Percentiles rank a stretch among this genome's conserved stretches.
These are phyloP conservation scores for Nicotiana rustica DNA, from an alignment of 305 asterid genomes.

Conservation along the genomic window DNA sequence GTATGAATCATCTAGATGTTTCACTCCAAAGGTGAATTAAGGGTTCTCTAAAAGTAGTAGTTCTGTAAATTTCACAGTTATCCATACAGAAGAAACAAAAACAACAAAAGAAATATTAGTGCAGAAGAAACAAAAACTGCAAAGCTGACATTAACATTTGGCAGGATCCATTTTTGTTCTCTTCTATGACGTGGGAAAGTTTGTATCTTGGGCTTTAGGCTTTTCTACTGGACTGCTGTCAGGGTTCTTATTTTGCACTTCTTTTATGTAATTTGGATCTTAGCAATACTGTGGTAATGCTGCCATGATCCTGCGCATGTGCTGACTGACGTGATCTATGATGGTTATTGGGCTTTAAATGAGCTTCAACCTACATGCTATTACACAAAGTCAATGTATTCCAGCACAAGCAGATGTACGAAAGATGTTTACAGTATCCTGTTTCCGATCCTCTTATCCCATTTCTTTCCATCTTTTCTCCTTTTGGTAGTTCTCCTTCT, in stretches of 20 bases:
- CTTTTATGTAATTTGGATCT: neutral
- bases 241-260: slow-evolving; percentile 15
- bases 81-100: too few species aligned
- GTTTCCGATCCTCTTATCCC: neutral
- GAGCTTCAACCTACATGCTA: neutral
- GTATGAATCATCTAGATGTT: neutral
- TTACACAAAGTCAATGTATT: neutral
- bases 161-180: slow-evolving; percentile 20
- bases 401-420: slow-evolving; percentile 1
- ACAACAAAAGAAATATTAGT: too few species aligned
- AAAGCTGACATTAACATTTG: neutral
- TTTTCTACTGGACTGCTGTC: neutral
- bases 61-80: neutral
- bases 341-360: neutral
- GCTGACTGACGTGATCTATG: neutral
- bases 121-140: slow-evolving; percentile 1
- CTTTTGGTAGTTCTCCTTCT: neutral
- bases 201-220: neutral
- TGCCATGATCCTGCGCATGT: neutral
- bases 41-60: neutral
- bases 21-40: neutral
- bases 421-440: neutral
- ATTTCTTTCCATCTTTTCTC: neutral
- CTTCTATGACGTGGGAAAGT: neutral
- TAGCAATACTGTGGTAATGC: neutral